Evolutionary conservation across 2,329 filamentous ascomycete species (phyloP).

Genomic region (Dothistroma septosporum): DNA sequence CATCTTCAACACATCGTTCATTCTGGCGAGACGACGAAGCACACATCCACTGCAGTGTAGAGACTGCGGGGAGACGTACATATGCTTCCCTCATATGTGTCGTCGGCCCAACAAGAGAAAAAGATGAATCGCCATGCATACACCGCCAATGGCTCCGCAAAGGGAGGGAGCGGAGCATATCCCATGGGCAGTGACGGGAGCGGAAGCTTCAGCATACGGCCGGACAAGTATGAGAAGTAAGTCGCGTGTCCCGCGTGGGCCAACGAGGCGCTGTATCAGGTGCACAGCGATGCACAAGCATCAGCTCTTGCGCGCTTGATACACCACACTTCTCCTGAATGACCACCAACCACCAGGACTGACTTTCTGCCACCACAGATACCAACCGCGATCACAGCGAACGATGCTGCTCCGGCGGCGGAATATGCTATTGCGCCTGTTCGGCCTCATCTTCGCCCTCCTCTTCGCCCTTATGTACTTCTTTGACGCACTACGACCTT

Average conservation of each 20-base stretch:
- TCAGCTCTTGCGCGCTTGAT: not conserved
- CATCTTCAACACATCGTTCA: not conserved
- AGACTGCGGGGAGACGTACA: slow-evolving; percentile 8
- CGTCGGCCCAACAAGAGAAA: slow-evolving; percentile 50
- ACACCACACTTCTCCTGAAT: not conserved
- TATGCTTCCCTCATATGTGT: slow-evolving; percentile 61
- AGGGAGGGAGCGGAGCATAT: slow-evolving; percentile 41
- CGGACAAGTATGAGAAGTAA: slow-evolving; percentile 66
- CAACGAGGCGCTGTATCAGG: not conserved
- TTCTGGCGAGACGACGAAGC: not conserved
- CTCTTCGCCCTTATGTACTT: slow-evolving; percentile 64
- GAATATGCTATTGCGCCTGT: slow-evolving; percentile 67
- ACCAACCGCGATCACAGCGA: slow-evolving; percentile 76
- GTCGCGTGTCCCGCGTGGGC: slow-evolving; percentile 1
- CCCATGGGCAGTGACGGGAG: slow-evolving; percentile 43
- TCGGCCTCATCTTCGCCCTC: slow-evolving; percentile 52
- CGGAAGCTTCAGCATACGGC: slow-evolving; percentile 69
- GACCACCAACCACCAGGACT: not conserved
- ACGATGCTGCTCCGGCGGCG: slow-evolving; percentile 64
- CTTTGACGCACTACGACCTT: slow-evolving; percentile 68
- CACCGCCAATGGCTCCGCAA: slow-evolving; percentile 61
- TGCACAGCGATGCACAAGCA: not conserved
- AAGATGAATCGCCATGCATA: slow-evolving; percentile 88
- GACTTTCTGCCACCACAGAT: slow-evolving; percentile 50
- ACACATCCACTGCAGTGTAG: not conserved